Base-by-base conservation (phyloP, 116 monocot genomes). In the Dioscorea cayenensis region DNA sequence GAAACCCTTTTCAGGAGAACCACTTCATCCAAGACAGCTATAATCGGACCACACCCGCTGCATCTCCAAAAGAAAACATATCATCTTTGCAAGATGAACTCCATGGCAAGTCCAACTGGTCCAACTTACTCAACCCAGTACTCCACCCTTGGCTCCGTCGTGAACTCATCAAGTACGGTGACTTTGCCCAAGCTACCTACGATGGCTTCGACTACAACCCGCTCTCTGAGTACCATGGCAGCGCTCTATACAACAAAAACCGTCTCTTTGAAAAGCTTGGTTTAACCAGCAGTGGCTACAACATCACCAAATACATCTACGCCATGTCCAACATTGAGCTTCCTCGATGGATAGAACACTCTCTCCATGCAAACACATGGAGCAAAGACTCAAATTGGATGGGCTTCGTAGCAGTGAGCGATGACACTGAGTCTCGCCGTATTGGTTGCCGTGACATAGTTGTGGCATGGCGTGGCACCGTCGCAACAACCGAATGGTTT, bases 401-500 rank as follows among this genome's bases (percentile, higher is more conserved):
- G 79, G 92, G 92, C 11, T 92, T 63, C 64, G 86, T 92, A 28
- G 88, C 85, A 52, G 88, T 86, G 8, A 81, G 81, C 71, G 73
- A 52, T 66, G 81, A 88, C 50, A 74, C 60, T 20, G 87, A 91
- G 48, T 65, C 85, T 0, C 61, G 60, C 6, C 75, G 81, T 2
- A 72, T 86, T 19, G 85, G 88, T 20, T 76, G 75, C 25, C 81
- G 81, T 11, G 86, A 92, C 67, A 82, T 88, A 18, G 75, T 68
- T 61, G 83, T 88, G 50, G 76, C 92, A 2, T 92, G 85, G 88
- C 81, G 85, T 7, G 88, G 92, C 6, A 92, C 92, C 20, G 65
- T 80, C 13, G 66, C 69, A 0, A 52, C 78, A 1, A 7, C 83
- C 8, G 85, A 88, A 70, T 85, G 92, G 88, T 19, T 79, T 48